A percentile compares a stretch with the other conserved stretches of the same genome.
These are phyloP conservation scores for Ganoderma meredithae DNA, from an alignment of 1,284 basidiomycete species.

Conservation along the genomic window DNA sequence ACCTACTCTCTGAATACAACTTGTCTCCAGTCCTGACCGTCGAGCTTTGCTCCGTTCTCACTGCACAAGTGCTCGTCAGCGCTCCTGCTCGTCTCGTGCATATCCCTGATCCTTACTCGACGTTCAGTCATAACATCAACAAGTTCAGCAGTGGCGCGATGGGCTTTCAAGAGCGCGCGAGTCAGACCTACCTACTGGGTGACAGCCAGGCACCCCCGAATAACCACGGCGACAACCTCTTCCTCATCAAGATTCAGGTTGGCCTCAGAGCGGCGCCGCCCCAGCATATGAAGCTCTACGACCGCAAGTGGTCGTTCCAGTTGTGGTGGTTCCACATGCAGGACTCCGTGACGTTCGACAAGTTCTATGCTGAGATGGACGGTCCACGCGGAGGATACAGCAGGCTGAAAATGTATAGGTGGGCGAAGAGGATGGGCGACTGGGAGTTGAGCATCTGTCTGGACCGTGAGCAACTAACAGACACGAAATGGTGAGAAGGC, in stretches of 20 bases:
- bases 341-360: constrained; percentile 27
- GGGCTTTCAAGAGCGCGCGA: constrained; percentile 7
- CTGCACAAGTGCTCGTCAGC: no score
- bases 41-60: no score
- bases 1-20: no score
- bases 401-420: constrained; percentile 43
- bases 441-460: constrained; percentile 41
- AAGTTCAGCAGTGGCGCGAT: constrained; percentile 20
- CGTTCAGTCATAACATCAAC: no score
- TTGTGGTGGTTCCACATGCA: constrained; percentile 38
- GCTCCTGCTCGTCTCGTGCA: no score
- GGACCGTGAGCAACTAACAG: constrained; percentile 33
- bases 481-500: constrained; percentile 32
- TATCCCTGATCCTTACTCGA: no score
- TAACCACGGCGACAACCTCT: constrained; percentile 45
- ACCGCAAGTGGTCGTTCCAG: constrained; percentile 47
- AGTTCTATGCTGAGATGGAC: constrained; percentile 31
- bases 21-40: no score
- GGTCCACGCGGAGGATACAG: constrained; percentile 30
- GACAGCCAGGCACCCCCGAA: constrained; percentile 39
- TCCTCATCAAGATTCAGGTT: constrained; percentile 52
- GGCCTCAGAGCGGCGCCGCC: constrained; percentile 11
- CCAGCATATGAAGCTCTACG: constrained; percentile 47
- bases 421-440: constrained; percentile 41
- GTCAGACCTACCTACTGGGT: neutral